Evolutionary conservation across 352 stramenopile species (phyloP), one percentile per base, ranked within the genome.

Genomic region (Plasmopara viticola): DNA sequence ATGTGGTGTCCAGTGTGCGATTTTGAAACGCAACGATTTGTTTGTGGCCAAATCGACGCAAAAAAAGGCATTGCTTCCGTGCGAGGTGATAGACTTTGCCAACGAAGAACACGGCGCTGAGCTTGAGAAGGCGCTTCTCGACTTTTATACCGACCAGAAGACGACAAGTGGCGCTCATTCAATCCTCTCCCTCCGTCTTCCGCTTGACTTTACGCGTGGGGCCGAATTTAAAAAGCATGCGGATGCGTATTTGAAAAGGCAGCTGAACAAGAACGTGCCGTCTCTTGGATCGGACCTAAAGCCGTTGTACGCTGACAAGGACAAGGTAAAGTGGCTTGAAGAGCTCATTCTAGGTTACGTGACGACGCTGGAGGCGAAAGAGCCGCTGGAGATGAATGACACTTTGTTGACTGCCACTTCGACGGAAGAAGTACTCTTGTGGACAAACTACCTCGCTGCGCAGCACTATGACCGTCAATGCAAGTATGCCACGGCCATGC

Each of bases 211-310:
- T 34, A 72, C 95, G 41, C 62, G 71, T 25, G 81, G 84, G 12
- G 78, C 74, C 7, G 72, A 81, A 34, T 91, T 98, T 45, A 77
- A 87, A 53, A 56, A 58, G 51, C 58, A 83, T 20, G 67, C 76
- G 0, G 80, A 93, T 39, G 72, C 67, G 43, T 65, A 84, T 14
- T 40, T 89, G n/a, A 81, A 74, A 49, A 60, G 50, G 25, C 78
- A 89, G 53, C 61, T 98, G 50, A 78, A 80, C 14, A 96, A 96
- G 62, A 92, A 90, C 34, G 91, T 98, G 40, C 95, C 95, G 31
- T 97, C 90, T 13, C 71, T 99, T 6, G 94, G 91, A 31, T 84
- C 75, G n/a, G 91, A 98, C 61, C 68, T 99, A 9, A 96, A 91
- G 68, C 78, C 83, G 14, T 67, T 98, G 45, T 95, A 98, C 57